phyloP scores from a whole-genome alignment of 495 filamentous ascomycete species.

The Lasiosphaeris hirsuta region DNA sequence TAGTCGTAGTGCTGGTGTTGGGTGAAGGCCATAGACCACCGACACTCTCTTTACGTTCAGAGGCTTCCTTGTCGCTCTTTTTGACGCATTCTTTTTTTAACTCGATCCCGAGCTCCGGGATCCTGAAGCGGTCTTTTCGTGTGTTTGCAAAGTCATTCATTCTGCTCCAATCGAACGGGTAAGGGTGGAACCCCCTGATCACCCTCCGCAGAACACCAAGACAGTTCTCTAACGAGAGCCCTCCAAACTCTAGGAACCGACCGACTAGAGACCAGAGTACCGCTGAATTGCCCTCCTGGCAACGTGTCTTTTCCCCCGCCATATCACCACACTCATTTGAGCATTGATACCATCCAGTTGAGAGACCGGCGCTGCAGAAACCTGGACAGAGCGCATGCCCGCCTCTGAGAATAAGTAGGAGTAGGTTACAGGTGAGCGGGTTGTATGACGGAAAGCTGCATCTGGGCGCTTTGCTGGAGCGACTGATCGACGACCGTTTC shows the following conservation, averaged over 20 bases:
- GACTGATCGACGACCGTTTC: slow-evolving; percentile 9
- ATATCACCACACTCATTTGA: slow-evolving; percentile 1
- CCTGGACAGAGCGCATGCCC: slow-evolving; percentile 11
- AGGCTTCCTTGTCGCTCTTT: slow-evolving; percentile 14
- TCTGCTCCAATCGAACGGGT: slow-evolving; percentile 28
- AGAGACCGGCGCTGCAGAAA: slow-evolving; percentile 14
- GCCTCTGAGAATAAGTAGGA: slow-evolving; percentile 2
- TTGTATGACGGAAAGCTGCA: slow-evolving; percentile 14
- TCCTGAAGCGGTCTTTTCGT: slow-evolving; percentile 18
- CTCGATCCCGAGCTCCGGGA: slow-evolving; percentile 4
- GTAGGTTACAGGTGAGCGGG: neutral
- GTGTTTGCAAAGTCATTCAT: slow-evolving; percentile 20
- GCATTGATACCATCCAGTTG: slow-evolving; percentile 19
- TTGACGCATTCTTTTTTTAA: slow-evolving; percentile 7
- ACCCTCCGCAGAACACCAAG: slow-evolving; percentile 21
- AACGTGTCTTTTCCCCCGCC: slow-evolving; percentile 2
- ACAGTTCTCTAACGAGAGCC: slow-evolving; percentile 27
- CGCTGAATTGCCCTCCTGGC: slow-evolving; percentile 12
- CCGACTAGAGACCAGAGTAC: neutral
- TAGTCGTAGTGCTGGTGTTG: neutral
- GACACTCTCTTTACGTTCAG: slow-evolving; percentile 20
- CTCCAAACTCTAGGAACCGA: slow-evolving; percentile 10
- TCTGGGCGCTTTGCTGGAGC: slow-evolving; percentile 12
- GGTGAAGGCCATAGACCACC: neutral
- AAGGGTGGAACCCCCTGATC: slow-evolving; percentile 30